Conservation (phyloP, 1,139 yeast genomes). For the Taphrina communis region DNA sequence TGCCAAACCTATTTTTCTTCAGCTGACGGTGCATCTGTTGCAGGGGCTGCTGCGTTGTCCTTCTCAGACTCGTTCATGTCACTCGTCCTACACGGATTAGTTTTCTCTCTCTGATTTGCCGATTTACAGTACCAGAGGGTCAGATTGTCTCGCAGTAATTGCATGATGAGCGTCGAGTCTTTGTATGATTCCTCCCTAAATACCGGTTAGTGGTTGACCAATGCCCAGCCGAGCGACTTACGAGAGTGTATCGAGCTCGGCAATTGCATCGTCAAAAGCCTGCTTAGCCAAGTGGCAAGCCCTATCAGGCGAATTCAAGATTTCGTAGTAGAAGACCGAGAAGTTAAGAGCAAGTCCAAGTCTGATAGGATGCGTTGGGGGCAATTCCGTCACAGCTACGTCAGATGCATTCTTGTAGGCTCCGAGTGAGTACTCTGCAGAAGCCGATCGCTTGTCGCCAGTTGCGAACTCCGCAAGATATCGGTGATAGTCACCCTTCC, state of each 20-base stretch:
- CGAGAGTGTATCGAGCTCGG: slow-evolving; percentile 94
- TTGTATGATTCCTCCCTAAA: slow-evolving; percentile 85
- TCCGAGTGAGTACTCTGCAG: slow-evolving; percentile 90
- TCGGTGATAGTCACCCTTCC: slow-evolving; percentile 98
- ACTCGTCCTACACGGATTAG: slow-evolving; percentile 58
- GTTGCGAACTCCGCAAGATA: slow-evolving; percentile 96
- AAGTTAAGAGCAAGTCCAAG: slow-evolving; percentile 97
- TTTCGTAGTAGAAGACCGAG: slow-evolving; percentile 97
- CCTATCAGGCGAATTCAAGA: slow-evolving; percentile 95
- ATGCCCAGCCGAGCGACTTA: neutral
- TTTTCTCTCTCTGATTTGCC: neutral
- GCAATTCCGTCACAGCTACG: slow-evolving; percentile 93
- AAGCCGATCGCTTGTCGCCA: slow-evolving; percentile 87
- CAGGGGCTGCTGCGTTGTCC: slow-evolving; percentile 54
- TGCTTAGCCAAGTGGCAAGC: slow-evolving; percentile 99
- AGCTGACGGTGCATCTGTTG: slow-evolving; percentile 49
- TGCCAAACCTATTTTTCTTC: slow-evolving; percentile 31
- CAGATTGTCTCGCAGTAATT: slow-evolving; percentile 95
- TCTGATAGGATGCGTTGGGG: slow-evolving; percentile 99
- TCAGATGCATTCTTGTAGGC: slow-evolving; percentile 96
- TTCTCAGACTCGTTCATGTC: slow-evolving; percentile 68
- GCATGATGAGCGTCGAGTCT: slow-evolving; percentile 98
- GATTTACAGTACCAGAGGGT: slow-evolving; percentile 85
- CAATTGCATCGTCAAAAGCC: slow-evolving; percentile 98
- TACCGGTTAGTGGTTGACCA: neutral